Percentiles rank a stretch among this genome's conserved stretches.
These are phyloP conservation scores for Colletotrichum lini DNA, from an alignment of 2,329 filamentous ascomycete genomes.

Conservation along the genomic window DNA sequence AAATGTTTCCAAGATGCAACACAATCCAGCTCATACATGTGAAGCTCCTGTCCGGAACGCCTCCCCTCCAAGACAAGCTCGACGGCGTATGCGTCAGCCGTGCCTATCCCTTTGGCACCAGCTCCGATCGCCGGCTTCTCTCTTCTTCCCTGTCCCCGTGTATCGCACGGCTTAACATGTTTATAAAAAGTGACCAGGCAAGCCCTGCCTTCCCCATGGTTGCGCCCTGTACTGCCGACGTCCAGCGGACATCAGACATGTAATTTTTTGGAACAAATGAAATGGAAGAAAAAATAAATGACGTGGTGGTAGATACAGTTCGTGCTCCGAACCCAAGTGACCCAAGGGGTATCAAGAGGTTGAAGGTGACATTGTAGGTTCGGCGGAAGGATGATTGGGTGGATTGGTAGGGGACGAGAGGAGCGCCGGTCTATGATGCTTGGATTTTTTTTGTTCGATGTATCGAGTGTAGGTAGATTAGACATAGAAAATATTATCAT, in stretches of 20 bases:
- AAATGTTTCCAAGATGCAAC: slow-evolving; percentile 29
- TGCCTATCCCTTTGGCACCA: slow-evolving; percentile 4
- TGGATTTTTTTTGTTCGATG: slow-evolving; percentile 21
- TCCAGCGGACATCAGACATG: slow-evolving; percentile 22
- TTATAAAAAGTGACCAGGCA: slow-evolving; percentile 38
- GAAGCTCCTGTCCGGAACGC: slow-evolving; percentile 39
- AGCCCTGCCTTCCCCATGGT: slow-evolving; percentile 37
- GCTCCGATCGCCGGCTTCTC: slow-evolving; percentile 25
- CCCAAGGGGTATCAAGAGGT: slow-evolving; percentile 33
- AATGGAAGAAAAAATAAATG: slow-evolving; percentile 17
- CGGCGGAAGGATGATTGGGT: slow-evolving; percentile 21
- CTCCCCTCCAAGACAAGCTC: slow-evolving; percentile 25
- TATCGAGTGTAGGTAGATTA: slow-evolving; percentile 39
- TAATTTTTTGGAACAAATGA: slow-evolving; percentile 29
- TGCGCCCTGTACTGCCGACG: slow-evolving; percentile 33
- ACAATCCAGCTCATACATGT: slow-evolving; percentile 35
- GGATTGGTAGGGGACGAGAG: slow-evolving; percentile 16
- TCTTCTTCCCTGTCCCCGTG: slow-evolving; percentile 16
- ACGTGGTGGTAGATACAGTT: slow-evolving; percentile 39
- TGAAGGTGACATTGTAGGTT: slow-evolving; percentile 28
- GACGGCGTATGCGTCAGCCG: slow-evolving; percentile 16
- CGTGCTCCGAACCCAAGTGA: slow-evolving; percentile 34
- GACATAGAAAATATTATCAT: slow-evolving; percentile 43
- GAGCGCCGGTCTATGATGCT: slow-evolving; percentile 40
- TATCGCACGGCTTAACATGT: slow-evolving; percentile 12